Percentiles rank a stretch among this genome's conserved stretches.
Evolutionary conservation across 352 stramenopile genomes (phyloP).

Genomic region (Albugo candida): DNA sequence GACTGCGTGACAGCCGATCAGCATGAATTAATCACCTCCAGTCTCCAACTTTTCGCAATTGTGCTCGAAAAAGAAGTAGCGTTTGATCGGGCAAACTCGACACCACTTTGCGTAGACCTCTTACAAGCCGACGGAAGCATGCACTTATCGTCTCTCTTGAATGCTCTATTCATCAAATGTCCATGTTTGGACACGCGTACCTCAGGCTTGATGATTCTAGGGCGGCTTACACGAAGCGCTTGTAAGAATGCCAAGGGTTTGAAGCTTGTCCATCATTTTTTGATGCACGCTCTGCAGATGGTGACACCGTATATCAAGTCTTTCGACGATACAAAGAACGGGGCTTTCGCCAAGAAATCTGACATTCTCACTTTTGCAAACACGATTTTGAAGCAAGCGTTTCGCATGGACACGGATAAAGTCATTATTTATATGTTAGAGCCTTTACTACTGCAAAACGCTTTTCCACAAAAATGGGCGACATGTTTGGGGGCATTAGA

Average conservation of each 20-base stretch:
- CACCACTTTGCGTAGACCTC: constrained; percentile 1
- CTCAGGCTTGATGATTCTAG: neutral
- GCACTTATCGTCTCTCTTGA: neutral
- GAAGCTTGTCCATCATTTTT: neutral
- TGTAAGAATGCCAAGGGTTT: neutral
- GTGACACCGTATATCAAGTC: neutral
- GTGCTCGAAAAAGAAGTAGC: no score
- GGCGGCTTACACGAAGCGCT: neutral
- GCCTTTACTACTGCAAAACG: no score
- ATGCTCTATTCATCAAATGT: neutral
- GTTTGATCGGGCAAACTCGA: neutral
- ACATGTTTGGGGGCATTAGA: no score
- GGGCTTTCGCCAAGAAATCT: neutral
- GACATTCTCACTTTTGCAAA: neutral
- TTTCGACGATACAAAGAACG: neutral
- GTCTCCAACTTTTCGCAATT: no score
- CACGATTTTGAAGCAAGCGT: neutral
- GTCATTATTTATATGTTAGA: neutral
- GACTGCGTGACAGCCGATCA: no score
- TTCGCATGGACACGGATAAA: neutral
- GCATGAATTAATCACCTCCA: no score
- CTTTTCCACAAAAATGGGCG: no score
- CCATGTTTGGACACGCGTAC: neutral
- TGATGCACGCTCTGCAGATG: neutral
- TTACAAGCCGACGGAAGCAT: neutral